Conservation (phyloP, 345 rosid genomes). For the Eutrema yunnanense region DNA sequence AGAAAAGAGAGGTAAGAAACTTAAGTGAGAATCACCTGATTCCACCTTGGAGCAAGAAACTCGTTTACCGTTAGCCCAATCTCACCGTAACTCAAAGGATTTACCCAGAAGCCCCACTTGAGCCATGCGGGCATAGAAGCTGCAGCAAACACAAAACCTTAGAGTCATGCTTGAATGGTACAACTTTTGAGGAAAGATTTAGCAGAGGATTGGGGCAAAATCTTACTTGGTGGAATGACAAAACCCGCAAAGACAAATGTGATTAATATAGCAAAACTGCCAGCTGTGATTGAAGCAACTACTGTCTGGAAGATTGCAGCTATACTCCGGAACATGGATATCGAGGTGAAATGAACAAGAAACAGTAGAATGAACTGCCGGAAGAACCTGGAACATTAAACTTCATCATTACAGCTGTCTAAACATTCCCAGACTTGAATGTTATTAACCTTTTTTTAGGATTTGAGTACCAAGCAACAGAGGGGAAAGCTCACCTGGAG, state of each 20-base stretch:
- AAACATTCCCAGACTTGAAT: neutral
- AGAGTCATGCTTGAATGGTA: neutral
- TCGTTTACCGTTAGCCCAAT: conserved; percentile 62
- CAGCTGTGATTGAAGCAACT: conserved; percentile 48
- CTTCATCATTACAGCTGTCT: neutral
- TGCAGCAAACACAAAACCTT: conserved; percentile 25
- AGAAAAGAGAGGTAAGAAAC: neutral
- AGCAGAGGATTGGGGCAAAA: neutral
- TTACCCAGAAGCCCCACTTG: conserved; percentile 82
- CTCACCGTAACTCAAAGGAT: conserved; percentile 82
- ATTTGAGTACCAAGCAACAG: neutral
- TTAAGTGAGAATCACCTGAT: conserved; percentile 27
- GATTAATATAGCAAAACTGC: conserved; percentile 44
- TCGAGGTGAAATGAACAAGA: conserved; percentile 50
- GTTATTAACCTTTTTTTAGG: neutral
- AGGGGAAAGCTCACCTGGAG: conserved; percentile 42
- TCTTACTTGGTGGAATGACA: conserved; percentile 55
- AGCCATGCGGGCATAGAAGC: conserved; percentile 83
- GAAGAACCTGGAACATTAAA: conserved; percentile 51
- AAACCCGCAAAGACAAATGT: conserved; percentile 62
- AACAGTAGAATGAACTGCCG: conserved; percentile 57
- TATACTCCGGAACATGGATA: conserved; percentile 68
- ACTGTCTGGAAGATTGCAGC: conserved; percentile 57
- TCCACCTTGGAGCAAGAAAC: conserved; percentile 65
- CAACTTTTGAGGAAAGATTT: neutral